These are phyloP conservation scores for Leptosphaerulina australis DNA, from an alignment of 2,329 filamentous ascomycete species.

Conservation along the genomic window DNA sequence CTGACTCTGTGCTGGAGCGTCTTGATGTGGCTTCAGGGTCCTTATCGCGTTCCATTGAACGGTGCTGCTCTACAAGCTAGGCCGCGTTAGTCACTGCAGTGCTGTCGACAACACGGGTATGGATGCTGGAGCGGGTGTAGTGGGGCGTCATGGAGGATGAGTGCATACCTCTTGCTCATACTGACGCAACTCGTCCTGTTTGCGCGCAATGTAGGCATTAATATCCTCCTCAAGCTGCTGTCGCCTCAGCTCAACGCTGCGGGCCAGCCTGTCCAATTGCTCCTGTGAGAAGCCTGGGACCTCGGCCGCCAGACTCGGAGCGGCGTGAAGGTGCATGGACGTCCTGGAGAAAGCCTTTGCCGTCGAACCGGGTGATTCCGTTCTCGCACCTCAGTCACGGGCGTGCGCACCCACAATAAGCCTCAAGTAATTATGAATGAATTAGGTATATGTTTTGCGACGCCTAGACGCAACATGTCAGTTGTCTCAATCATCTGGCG, in stretches of 20 bases:
- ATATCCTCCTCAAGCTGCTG: constrained; percentile 47
- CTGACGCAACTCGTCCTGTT: constrained; percentile 42
- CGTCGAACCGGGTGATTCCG: constrained; percentile 25
- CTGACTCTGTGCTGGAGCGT: constrained; percentile 11
- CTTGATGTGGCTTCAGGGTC: constrained; percentile 20
- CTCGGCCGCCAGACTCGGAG: constrained; percentile 39
- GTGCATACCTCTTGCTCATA: constrained; percentile 42
- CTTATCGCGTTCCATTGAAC: constrained; percentile 38
- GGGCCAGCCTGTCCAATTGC: constrained; percentile 42
- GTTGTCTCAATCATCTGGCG: constrained; percentile 51
- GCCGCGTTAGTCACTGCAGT: constrained; percentile 10
- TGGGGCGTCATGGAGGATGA: not conserved
- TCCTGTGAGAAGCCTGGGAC: constrained; percentile 38
- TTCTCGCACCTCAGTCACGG: constrained; percentile 22
- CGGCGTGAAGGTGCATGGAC: constrained; percentile 42
- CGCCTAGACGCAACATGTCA: constrained; percentile 28
- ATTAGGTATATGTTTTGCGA: constrained; percentile 2
- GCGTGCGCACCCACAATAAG: constrained; percentile 11
- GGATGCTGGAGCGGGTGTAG: constrained; percentile 9
- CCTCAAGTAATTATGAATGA: constrained; percentile 9
- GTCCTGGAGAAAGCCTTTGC: not conserved
- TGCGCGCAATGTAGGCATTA: constrained; percentile 39
- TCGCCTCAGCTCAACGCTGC: constrained; percentile 44
- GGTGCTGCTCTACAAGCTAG: constrained; percentile 44
- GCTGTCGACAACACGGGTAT: constrained; percentile 12